A percentile compares a stretch with the other conserved stretches of the same genome.
Evolutionary conservation across 2,329 filamentous ascomycete genomes (phyloP).

Genomic region (Pseudocercospora macadamiae): DNA sequence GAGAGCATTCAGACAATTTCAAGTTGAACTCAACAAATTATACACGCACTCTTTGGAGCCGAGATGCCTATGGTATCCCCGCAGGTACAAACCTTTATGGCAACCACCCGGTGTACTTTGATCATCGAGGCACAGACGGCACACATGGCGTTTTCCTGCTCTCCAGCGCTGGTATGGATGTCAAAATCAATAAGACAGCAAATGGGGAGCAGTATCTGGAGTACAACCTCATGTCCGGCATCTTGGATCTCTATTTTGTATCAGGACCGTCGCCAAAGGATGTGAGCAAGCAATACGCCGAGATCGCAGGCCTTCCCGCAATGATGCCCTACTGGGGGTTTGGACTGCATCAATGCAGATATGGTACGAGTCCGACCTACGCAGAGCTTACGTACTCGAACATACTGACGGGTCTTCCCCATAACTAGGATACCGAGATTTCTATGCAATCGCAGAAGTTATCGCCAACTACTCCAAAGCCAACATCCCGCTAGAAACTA

Average conservation of each 20-base stretch:
- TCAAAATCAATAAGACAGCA: conserved; percentile 68
- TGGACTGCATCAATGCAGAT: conserved; percentile 55
- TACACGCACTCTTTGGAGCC: conserved; percentile 69
- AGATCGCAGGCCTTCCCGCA: conserved; percentile 50
- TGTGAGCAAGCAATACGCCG: conserved; percentile 53
- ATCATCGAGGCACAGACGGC: conserved; percentile 61
- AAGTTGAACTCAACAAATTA: conserved; percentile 67
- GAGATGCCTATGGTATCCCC: conserved; percentile 67
- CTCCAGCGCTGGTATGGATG: conserved; percentile 74
- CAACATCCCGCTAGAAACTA: conserved; percentile 63
- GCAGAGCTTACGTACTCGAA: background rate
- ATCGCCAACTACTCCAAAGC: conserved; percentile 67
- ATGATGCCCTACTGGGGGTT: conserved; percentile 57
- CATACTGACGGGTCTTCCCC: too few species aligned
- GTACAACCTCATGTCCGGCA: conserved; percentile 76
- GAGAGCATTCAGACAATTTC: conserved; percentile 68
- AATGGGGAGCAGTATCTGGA: conserved; percentile 67
- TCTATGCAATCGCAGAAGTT: conserved; percentile 66
- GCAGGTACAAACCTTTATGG: conserved; percentile 70
- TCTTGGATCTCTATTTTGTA: conserved; percentile 66
- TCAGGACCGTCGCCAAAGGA: conserved; percentile 50
- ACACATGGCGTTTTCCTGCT: conserved; percentile 69
- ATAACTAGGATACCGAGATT: conserved; percentile 55
- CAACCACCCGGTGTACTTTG: conserved; percentile 72
- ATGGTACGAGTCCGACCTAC: conserved; percentile 43